These are phyloP conservation scores for Zygosaccharomyces pseudorouxii DNA, from an alignment of 805 yeast genomes.

Conservation along the genomic window DNA sequence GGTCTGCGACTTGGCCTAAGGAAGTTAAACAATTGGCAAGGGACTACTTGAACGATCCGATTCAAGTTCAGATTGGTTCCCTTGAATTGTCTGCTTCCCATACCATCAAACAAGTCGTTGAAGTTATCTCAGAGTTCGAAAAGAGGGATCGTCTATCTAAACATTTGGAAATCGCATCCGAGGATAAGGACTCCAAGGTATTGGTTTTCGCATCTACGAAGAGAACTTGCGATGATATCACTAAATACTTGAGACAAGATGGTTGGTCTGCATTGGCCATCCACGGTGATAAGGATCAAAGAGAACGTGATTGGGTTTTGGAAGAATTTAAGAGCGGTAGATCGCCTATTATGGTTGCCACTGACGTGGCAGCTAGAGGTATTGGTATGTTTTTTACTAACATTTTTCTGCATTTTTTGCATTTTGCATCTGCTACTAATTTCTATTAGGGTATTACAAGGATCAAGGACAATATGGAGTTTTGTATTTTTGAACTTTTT, in stretches of 20 bases:
- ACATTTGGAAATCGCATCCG: slow-evolving; percentile 77
- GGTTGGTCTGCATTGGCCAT: slow-evolving; percentile 99
- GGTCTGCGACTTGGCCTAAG: slow-evolving; percentile 99
- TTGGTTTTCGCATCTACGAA: slow-evolving; percentile 94
- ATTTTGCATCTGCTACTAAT: slow-evolving; percentile 6
- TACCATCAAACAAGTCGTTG: slow-evolving; percentile 89
- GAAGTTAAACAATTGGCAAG: slow-evolving; percentile 90
- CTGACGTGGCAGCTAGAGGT: slow-evolving; percentile 99
- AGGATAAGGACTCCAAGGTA: slow-evolving; percentile 64
- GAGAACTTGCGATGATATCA: slow-evolving; percentile 95
- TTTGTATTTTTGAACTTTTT: background rate
- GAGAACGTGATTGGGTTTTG: slow-evolving; percentile 98
- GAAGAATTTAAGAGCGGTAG: slow-evolving; percentile 87
- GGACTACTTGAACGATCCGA: slow-evolving; percentile 87
- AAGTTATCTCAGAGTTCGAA: slow-evolving; percentile 86
- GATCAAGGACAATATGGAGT: background rate
- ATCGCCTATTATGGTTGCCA: slow-evolving; percentile 97
- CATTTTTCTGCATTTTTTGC: slow-evolving; percentile 15
- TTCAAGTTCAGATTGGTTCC: slow-evolving; percentile 96
- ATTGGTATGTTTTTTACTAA: slow-evolving; percentile 67
- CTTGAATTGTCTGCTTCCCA: slow-evolving; percentile 94
- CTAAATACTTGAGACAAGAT: slow-evolving; percentile 84
- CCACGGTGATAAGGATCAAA: slow-evolving; percentile 97
- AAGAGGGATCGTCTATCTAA: slow-evolving; percentile 86
- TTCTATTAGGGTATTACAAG: slow-evolving; percentile 4